A percentile compares a stretch with the other conserved stretches of the same genome.
Evolutionary conservation across 345 rosid species (phyloP).

Genomic region (Kernera saxatilis): DNA sequence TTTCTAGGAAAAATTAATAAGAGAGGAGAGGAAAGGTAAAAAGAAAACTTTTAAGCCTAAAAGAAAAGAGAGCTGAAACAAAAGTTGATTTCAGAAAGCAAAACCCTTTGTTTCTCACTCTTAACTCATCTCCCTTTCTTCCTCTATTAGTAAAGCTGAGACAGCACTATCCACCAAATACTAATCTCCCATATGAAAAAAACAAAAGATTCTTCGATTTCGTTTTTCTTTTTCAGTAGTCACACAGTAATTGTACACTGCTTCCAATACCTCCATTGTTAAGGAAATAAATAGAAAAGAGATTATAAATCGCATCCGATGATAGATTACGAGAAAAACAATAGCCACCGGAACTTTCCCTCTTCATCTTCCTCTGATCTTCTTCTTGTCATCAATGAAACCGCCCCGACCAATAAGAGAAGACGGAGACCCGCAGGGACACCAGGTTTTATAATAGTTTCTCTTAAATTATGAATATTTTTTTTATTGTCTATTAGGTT

Average conservation of each 20-base stretch:
- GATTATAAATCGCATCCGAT: not conserved
- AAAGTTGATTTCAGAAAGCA: slow-evolving; percentile 31
- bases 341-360: not conserved
- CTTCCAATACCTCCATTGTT: not conserved
- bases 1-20: not conserved
- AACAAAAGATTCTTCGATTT: slow-evolving; percentile 23
- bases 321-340: slow-evolving; percentile 22
- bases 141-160: slow-evolving; percentile 23
- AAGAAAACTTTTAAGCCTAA: slow-evolving; percentile 2
- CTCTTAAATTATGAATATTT: not conserved
- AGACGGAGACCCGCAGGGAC: slow-evolving; percentile 88
- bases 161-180: slow-evolving; percentile 23
- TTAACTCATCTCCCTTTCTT: slow-evolving; percentile 18
- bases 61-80: slow-evolving; percentile 22
- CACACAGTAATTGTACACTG: not conserved
- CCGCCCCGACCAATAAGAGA: slow-evolving; percentile 35
- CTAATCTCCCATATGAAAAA: slow-evolving; percentile 22
- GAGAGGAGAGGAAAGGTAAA: not conserved
- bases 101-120: slow-evolving; percentile 27
- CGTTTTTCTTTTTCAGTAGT: slow-evolving; percentile 23
- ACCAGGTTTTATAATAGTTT: slow-evolving; percentile 50
- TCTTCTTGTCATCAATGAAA: slow-evolving; percentile 17
- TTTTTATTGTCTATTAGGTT: not conserved
- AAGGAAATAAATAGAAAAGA: not conserved
- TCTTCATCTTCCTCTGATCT: slow-evolving; percentile 19